Conservation (phyloP, 129 eudicot genomes). For the Centaurea solstitialis region DNA sequence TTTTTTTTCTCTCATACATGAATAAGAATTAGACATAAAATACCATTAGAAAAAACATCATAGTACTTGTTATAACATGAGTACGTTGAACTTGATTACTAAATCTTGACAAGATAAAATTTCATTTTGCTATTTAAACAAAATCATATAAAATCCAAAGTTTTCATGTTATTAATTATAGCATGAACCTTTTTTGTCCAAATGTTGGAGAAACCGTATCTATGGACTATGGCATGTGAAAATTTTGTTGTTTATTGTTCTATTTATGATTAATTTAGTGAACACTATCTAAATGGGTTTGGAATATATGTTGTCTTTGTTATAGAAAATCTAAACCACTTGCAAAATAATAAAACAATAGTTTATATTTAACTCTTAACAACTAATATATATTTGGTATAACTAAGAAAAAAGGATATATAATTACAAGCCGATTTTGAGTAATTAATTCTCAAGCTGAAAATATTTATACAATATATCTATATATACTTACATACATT, state of each 20-base stretch:
- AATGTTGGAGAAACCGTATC: not conserved
- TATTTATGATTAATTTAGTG: no score
- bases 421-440: not conserved
- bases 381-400: not conserved
- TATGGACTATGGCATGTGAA: not conserved
- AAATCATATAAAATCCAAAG: not conserved
- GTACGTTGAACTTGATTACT: not conserved
- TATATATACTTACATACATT: no score
- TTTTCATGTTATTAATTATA: not conserved
- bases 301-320: not conserved
- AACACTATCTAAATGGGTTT: not conserved
- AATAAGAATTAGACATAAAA: not conserved
- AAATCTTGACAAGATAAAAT: not conserved
- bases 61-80: not conserved
- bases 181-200: not conserved
- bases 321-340: not conserved
- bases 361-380: not conserved
- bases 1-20: not conserved
- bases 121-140: not conserved
- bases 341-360: not conserved
- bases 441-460: not conserved
- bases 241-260: not conserved
- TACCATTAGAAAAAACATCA: not conserved
- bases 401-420: not conserved
- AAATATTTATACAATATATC: not conserved